Evolutionary conservation across 805 yeast genomes (phyloP), one percentile per base, ranked within the genome.

Genomic region (Wickerhamiella kurtzmanii): DNA sequence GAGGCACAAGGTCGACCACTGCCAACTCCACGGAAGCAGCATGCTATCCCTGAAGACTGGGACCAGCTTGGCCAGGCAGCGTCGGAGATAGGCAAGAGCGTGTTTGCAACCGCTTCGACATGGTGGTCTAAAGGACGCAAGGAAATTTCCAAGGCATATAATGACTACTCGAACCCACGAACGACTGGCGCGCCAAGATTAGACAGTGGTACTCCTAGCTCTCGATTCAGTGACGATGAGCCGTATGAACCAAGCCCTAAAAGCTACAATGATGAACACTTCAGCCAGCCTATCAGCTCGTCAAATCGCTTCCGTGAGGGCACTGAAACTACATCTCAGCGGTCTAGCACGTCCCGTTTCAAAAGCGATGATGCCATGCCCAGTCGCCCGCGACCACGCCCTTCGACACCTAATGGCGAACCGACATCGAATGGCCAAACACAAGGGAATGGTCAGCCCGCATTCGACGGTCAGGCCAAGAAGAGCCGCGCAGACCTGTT

Each of bases 151-250:
- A 75, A 76, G 53, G 82, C 82, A 37, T 65, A 80, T 22, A 82
- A 76, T 44, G 74, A 73, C 57, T 74, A 79, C 54, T 75, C 74
- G 35, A 25, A 25, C n/a, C n/a, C n/a, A n/a, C n/a, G n/a, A n/a
- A n/a, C n/a, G 32, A 6, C 32, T 11, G 62, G 61, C 21, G 40
- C 61, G 52, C 46, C 57, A 21, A 25, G 32, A 25, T 25, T 25
- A 6, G 32, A 25, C 32, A 6, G 9, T 6, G 9, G 32, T 25
- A 6, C 32, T 11, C 32, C 6, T 25, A 11, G 53, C 67, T 44
- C 70, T 67, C 4, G 60, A 58, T 52, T 94, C 94, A 0, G 76
- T 79, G 1, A 84, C 94, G 94, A 79, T 84, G 87, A 71, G 66
- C 48, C 72, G 75, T 50, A 79, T 75, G 54, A 67, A 64, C 13